Evolutionary conservation across 2,329 filamentous ascomycete genomes (phyloP), one percentile per base, ranked within the genome.

Genomic region (Chalaropsis ovoidea): DNA sequence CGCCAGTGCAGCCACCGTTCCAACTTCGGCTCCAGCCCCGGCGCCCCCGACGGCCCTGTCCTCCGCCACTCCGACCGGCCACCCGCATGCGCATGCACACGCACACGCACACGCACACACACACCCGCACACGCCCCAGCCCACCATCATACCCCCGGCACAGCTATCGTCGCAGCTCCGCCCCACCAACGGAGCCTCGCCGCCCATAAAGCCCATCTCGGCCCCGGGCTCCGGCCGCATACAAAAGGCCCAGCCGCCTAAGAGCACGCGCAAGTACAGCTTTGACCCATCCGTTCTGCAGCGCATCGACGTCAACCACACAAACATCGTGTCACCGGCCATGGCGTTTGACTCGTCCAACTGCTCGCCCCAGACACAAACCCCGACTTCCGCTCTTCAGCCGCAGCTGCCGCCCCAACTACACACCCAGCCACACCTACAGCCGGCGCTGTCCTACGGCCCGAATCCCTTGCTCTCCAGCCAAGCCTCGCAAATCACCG

Each of bases 291-390:
- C 74, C 1, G 76, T 75, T 10, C 72, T 85, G 17, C 77, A 79
- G 61, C 77, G 81, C 67, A 82, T 84, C 74, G 79, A 84, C 69
- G 74, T 77, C n/a, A 78, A 73, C 69, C 79, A 78, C 67, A 71
- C 82, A 67, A 84, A 82, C 70, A 73, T 83, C 61, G 65, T 80
- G 58, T 72, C 76, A 2, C 39, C 61, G 8, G 45, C 24, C 15
- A 24, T 67, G 39, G 60, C 58, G 4, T 65, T 65, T 52, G 66
- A 67, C 19, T 19, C 61, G 72, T 70, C 54, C 67, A 69, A 49
- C 71, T 73, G 27, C 71, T 70, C 47, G 72, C 69, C 49, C 15
- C 49, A 56, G 49, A 31, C 15, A 2, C 31, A 31, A 49, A 71
- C 70, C 39, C 66, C 72, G 69, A 31, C 31, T 6, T 31, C 31